phyloP scores from a whole-genome alignment of 495 filamentous ascomycete species.

The Aspergillus biplanus region DNA sequence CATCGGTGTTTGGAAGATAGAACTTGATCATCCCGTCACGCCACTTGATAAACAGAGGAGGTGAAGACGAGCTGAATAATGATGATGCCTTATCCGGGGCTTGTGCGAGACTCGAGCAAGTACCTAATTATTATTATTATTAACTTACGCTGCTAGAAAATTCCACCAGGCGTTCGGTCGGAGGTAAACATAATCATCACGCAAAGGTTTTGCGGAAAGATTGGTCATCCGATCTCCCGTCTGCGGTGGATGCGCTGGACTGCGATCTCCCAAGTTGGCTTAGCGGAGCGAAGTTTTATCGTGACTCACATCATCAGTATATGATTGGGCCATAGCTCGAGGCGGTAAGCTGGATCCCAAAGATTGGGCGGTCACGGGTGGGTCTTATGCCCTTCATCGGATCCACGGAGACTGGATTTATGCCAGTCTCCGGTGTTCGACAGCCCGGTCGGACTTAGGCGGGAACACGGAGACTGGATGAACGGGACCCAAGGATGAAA shows the following conservation, averaged over 20 bases:
- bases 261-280: slow-evolving; percentile 13
- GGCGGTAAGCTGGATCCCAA: slow-evolving; percentile 17
- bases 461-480: slow-evolving; percentile 15
- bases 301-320: slow-evolving; percentile 13
- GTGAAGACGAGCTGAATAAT: slow-evolving; percentile 6
- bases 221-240: slow-evolving; percentile 23
- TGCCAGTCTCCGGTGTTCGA: slow-evolving; percentile 18
- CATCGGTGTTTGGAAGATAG: not conserved
- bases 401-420: slow-evolving; percentile 20
- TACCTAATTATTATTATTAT: not conserved
- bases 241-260: slow-evolving; percentile 4
- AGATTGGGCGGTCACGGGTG: slow-evolving; percentile 10
- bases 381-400: slow-evolving; percentile 16
- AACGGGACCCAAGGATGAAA: slow-evolving; percentile 9
- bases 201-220: slow-evolving; percentile 22
- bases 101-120: too few relatives aligned
- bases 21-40: not conserved
- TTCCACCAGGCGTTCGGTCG: not conserved
- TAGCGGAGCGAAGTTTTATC: slow-evolving; percentile 12
- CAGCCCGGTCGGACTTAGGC: slow-evolving; percentile 23
- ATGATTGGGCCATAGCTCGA: slow-evolving; percentile 12
- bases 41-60: not conserved
- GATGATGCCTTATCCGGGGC: slow-evolving; percentile 5
- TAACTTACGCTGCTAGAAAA: not conserved
- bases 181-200: not conserved